Evolutionary conservation across 192 early-diverging fungal genomes (phyloP).

Genomic region (Irineochytrium annulatum): DNA sequence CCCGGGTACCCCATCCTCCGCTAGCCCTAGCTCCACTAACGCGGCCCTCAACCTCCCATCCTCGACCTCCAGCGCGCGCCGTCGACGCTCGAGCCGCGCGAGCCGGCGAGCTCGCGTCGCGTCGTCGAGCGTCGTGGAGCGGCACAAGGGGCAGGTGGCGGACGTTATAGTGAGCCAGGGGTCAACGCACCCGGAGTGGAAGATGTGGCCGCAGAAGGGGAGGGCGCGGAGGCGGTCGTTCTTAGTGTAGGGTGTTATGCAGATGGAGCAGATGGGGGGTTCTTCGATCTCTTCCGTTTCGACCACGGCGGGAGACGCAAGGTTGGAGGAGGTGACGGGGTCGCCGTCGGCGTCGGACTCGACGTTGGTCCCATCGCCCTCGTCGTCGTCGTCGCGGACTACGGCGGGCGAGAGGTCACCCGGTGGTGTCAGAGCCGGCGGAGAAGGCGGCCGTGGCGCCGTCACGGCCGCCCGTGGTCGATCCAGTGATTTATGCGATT

Average conservation of each 20-base stretch:
- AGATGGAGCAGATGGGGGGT: conserved; percentile 2
- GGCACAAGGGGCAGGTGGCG: conserved; percentile 37
- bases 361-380: not conserved
- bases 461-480: not conserved
- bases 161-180: conserved; percentile 37
- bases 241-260: not conserved
- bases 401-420: not conserved
- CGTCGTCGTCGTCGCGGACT: not conserved
- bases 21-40: not conserved
- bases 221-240: not conserved
- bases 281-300: not conserved
- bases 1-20: not conserved
- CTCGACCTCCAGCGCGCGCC: not conserved
- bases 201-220: conserved; percentile 29
- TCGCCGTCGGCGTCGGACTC: not conserved
- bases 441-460: too few relatives aligned
- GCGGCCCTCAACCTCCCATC: not conserved
- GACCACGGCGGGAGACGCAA: not conserved
- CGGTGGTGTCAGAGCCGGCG: too few relatives aligned
- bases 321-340: not conserved
- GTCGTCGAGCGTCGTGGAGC: conserved; percentile 25
- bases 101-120: not conserved
- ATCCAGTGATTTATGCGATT: too few relatives aligned
- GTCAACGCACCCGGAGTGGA: conserved; percentile 40
- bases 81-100: not conserved